phyloP scores from a whole-genome alignment of 2,329 filamentous ascomycete species.

The Meredithiella fracta region DNA sequence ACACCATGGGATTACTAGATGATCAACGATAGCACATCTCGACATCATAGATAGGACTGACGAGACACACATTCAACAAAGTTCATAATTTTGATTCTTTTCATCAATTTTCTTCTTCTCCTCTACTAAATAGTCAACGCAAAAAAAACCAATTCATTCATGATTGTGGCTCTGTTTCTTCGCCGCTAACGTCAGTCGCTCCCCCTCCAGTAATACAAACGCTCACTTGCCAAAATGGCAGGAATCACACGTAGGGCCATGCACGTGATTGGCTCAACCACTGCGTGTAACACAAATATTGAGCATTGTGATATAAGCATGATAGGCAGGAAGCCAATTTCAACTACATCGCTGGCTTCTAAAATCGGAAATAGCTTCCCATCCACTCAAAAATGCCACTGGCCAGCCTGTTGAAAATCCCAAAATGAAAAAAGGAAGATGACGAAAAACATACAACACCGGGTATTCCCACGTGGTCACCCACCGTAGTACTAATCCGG shows the following conservation, averaged over 20 bases:
- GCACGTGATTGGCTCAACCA: too few species aligned
- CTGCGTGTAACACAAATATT: too few species aligned
- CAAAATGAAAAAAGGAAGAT: background rate
- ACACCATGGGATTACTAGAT: background rate
- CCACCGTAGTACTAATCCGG: background rate
- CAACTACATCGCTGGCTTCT: too few species aligned
- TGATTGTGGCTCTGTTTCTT: background rate
- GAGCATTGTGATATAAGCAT: too few species aligned
- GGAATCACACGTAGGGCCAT: too few species aligned
- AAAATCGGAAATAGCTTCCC: too few species aligned
- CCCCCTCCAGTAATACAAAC: too few species aligned
- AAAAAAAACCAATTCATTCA: too few species aligned
- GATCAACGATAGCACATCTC: too few species aligned
- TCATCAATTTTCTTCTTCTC: background rate
- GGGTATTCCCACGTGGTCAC: background rate
- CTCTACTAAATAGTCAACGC: background rate
- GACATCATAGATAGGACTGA: background rate
- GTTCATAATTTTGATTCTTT: conserved; percentile 5
- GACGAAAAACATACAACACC: background rate
- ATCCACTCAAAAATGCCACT: background rate
- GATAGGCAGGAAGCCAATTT: too few species aligned
- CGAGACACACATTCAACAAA: conserved; percentile 1
- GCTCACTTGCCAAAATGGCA: too few species aligned
- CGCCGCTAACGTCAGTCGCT: background rate
- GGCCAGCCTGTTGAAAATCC: background rate